Base-by-base conservation (phyloP, 305 asterid genomes). In the Plantago rigida region DNA sequence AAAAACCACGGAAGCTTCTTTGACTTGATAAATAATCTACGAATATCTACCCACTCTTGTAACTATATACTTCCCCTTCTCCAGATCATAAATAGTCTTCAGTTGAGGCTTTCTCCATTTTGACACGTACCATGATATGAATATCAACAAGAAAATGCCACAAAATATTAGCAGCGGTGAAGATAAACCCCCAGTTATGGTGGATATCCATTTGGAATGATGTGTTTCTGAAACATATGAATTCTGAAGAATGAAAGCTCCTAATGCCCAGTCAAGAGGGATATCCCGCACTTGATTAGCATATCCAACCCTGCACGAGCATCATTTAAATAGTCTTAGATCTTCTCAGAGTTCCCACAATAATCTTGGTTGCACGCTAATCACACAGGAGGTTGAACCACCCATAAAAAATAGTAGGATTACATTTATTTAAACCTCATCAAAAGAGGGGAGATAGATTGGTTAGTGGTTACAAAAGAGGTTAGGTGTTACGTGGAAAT, bases 241-340 rank as follows among this genome's bases (percentile, higher is more conserved):
- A 62, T 77, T 79, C 72, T 81, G 91, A 68, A 88, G 79, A 64
- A 92, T 83, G 79, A 88, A 92, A 12, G 97, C 96, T 71, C 99
- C 99, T 56, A 92, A 68, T 31, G 95, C 97, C 97, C 97, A 88
- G 78, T 92, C 99, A 10, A 92, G 97, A 12, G 94, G 95, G 73
- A 83, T 74, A 47, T 76, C 66, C 13, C 75, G 67, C 72, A 88
- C 95, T 71, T 86, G 84, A 74, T 79, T 92, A 31, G 95, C 86
- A 56, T 81, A 86, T 70, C 77, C 79, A 61, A 92, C 83, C 93
- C 98, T 88, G 98, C 56, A 53, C 60, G 19, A 62, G 28, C 19
- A 51, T 64, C 41, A 75, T 36, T 24, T 46, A 36, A 58, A 49
- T 3, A 39, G 56, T 41, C 47, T 52, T 52, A 52, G 57, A 13